phyloP scores from a whole-genome alignment of 768 basidiomycete genomes.

The Kondoa malvinella region DNA sequence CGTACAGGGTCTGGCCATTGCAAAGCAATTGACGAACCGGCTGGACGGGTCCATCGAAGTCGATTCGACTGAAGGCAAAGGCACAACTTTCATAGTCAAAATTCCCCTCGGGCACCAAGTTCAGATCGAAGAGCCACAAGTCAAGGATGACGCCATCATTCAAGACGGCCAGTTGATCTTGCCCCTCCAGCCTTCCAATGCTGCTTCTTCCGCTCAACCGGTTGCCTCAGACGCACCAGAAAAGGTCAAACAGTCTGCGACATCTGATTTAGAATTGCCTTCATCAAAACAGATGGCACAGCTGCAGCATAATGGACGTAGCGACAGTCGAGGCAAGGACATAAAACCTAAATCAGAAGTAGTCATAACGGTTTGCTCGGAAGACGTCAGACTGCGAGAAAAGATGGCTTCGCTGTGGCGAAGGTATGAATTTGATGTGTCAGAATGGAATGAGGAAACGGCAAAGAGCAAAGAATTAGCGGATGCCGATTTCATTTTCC shows the following conservation, averaged over 20 bases:
- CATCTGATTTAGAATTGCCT: not conserved
- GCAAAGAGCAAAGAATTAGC: not conserved
- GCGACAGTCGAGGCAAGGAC: not conserved
- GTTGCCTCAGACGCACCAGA: not conserved
- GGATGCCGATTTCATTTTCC: not conserved
- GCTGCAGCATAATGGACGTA: not conserved
- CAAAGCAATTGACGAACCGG: not conserved
- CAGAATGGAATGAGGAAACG: not conserved
- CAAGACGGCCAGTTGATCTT: not conserved
- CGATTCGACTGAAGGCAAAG: not conserved
- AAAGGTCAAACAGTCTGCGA: not conserved
- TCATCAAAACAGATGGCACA: not conserved
- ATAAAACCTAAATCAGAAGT: not conserved
- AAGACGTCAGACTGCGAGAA: no score
- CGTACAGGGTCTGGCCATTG: constrained; percentile 5
- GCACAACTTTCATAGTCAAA: not conserved
- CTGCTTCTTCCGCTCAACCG: not conserved
- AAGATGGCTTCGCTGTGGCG: not conserved
- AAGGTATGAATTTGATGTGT: not conserved
- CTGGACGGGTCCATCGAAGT: constrained; percentile 1
- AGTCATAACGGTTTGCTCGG: not conserved
- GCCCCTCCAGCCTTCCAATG: not conserved
- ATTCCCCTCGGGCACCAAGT: not conserved
- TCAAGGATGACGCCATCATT: not conserved
- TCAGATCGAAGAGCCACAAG: not conserved